Evolutionary conservation across 768 basidiomycete species (phyloP).

Genomic region (Rhodotorula babjevae): DNA sequence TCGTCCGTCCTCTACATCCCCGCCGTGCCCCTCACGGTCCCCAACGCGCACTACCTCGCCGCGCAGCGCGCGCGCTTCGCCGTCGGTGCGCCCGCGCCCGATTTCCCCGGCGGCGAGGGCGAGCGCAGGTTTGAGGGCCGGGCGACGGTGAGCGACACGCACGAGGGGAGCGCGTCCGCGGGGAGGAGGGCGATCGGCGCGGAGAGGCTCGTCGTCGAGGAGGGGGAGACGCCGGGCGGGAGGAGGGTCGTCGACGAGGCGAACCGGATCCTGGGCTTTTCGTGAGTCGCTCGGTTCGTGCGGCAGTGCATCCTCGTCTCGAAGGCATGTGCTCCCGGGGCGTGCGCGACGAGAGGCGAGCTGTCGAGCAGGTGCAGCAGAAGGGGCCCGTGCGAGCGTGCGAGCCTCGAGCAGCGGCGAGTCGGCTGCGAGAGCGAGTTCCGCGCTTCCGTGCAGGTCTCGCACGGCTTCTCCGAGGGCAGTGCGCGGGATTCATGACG

Average conservation of each 20-base stretch:
- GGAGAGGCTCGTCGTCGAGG: background rate
- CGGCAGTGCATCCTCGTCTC: too few species aligned
- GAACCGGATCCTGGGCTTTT: conserved; percentile 13
- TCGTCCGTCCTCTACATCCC: conserved; percentile 43
- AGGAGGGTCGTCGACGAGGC: conserved; percentile 18
- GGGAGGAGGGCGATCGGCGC: conserved; percentile 18
- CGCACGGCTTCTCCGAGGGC: too few species aligned
- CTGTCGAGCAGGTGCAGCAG: too few species aligned
- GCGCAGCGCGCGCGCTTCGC: conserved; percentile 14
- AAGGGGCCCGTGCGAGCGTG: too few species aligned
- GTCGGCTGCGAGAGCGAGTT: too few species aligned
- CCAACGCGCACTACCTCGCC: conserved; percentile 20
- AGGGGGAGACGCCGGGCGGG: conserved; percentile 9
- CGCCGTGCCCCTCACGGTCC: conserved; percentile 26
- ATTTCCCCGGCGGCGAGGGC: conserved; percentile 33
- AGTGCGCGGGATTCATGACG: too few species aligned
- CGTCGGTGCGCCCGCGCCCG: conserved; percentile 5
- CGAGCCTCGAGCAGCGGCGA: too few species aligned
- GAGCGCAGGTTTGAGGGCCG: conserved; percentile 17
- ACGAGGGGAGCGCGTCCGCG: conserved; percentile 1
- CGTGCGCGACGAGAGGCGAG: too few species aligned
- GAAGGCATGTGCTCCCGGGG: too few species aligned
- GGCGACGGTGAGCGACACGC: conserved; percentile 2
- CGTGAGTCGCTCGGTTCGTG: background rate
- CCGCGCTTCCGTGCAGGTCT: too few species aligned